Percentiles rank a stretch among this genome's conserved stretches.
Evolutionary conservation across 805 yeast species (phyloP).

Genomic region (Candida gorgasii): DNA sequence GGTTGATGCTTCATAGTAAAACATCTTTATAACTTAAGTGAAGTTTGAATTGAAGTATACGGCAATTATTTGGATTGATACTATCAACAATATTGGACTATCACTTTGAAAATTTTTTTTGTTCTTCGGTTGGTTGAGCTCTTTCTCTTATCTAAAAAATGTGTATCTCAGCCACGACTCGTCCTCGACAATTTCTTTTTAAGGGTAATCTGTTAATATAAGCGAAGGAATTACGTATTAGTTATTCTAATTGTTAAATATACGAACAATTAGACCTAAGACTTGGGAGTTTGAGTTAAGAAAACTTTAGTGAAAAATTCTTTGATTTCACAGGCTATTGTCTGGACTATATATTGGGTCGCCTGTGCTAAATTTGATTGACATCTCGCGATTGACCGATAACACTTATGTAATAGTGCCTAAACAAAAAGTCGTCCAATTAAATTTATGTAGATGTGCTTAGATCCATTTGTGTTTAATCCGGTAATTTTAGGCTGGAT

Average conservation of each 20-base stretch:
- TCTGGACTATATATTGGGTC: neutral
- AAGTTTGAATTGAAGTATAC: neutral
- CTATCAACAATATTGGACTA: neutral
- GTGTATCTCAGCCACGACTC: neutral
- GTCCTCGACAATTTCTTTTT: neutral
- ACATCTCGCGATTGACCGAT: neutral
- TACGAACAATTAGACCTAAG: no score
- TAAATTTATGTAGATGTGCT: neutral
- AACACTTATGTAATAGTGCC: neutral
- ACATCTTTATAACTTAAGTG: conserved; percentile 10
- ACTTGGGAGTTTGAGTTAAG: no score
- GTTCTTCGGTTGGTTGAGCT: conserved; percentile 1
- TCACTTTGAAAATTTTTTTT: neutral
- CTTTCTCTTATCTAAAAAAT: neutral
- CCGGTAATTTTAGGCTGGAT: neutral
- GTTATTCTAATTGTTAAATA: no score
- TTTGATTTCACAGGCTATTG: neutral
- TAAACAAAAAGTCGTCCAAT: neutral
- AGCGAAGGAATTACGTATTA: no score
- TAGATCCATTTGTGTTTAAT: neutral
- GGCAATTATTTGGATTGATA: neutral
- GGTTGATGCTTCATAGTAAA: conserved; percentile 12
- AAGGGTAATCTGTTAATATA: no score
- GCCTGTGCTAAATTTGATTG: no score
- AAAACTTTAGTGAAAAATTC: no score